Conservation (phyloP, 768 basidiomycete genomes). For the Boletus pseudo-olivaceus region DNA sequence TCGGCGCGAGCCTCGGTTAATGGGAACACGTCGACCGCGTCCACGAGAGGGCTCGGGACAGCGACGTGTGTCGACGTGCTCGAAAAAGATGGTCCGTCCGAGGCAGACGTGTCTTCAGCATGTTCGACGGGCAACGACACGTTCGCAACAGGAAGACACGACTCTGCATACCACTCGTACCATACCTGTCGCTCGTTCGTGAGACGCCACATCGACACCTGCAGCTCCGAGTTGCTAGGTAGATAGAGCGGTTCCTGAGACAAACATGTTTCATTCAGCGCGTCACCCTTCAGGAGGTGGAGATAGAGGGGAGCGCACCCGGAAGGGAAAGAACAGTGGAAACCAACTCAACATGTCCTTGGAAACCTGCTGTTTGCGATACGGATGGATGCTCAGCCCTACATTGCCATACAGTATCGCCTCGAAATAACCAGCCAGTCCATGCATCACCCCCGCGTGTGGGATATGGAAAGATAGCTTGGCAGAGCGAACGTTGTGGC, state of each 20-base stretch:
- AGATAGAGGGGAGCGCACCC: constrained; percentile 44
- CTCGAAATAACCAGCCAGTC: constrained; percentile 96
- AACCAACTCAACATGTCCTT: constrained; percentile 99
- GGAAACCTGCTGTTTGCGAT: constrained; percentile 78
- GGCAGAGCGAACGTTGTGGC: constrained; percentile 88
- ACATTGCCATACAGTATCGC: constrained; percentile 88
- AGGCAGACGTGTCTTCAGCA: constrained; percentile 12
- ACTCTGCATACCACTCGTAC: constrained; percentile 99
- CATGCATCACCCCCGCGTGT: constrained; percentile 89
- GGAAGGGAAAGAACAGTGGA: constrained; percentile 93
- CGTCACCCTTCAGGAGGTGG: neutral
- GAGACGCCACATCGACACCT: constrained; percentile 91
- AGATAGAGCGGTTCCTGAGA: constrained; percentile 87
- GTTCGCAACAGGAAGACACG: constrained; percentile 69
- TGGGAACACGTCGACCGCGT: constrained; percentile 51
- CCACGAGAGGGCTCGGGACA: constrained; percentile 69
- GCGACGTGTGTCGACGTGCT: constrained; percentile 29
- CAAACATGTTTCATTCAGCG: neutral
- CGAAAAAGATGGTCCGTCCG: constrained; percentile 24
- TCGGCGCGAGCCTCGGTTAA: constrained; percentile 11
- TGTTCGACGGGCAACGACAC: constrained; percentile 22
- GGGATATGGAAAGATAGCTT: constrained; percentile 89
- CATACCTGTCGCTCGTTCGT: constrained; percentile 88
- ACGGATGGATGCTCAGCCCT: constrained; percentile 91
- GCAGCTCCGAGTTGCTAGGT: constrained; percentile 87